phyloP scores from a whole-genome alignment of 768 basidiomycete species.

The Pleurotus tuber-regium region DNA sequence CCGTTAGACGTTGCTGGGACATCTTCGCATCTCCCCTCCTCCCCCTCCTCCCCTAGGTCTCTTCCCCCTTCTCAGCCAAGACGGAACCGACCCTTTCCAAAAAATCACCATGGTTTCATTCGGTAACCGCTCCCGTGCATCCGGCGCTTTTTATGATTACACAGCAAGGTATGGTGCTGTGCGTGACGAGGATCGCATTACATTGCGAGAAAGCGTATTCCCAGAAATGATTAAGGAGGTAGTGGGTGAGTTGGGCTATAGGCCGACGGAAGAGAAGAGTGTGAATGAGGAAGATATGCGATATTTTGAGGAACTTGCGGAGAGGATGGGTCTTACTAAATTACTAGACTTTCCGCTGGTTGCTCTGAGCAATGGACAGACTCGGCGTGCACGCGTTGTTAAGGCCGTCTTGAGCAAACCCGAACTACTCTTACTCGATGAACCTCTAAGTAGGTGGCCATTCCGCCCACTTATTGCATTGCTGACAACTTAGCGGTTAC shows the following conservation, averaged over 20 bases:
- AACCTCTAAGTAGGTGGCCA: slow-evolving; percentile 72
- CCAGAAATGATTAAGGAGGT: slow-evolving; percentile 40
- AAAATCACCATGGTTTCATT: slow-evolving; percentile 63
- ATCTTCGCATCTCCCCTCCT: slow-evolving; percentile 65
- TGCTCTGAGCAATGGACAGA: slow-evolving; percentile 91
- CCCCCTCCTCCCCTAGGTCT: slow-evolving; percentile 63
- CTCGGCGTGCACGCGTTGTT: slow-evolving; percentile 78
- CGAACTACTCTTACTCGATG: slow-evolving; percentile 81
- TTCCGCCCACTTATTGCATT: neutral
- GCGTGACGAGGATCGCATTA: slow-evolving; percentile 78
- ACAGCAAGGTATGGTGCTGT: slow-evolving; percentile 90
- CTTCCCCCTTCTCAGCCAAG: slow-evolving; percentile 51
- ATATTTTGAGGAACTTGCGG: slow-evolving; percentile 52
- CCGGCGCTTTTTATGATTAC: slow-evolving; percentile 86
- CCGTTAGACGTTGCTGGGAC: slow-evolving; percentile 64
- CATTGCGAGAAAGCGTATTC: slow-evolving; percentile 71
- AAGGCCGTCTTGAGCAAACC: slow-evolving; percentile 72
- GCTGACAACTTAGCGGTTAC: slow-evolving; percentile 1
- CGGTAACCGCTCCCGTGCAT: slow-evolving; percentile 52
- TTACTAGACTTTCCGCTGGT: slow-evolving; percentile 83
- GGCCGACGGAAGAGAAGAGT: slow-evolving; percentile 17
- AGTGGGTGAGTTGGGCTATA: slow-evolving; percentile 15
- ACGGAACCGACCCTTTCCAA: slow-evolving; percentile 44
- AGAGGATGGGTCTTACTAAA: slow-evolving; percentile 51
- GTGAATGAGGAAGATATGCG: slow-evolving; percentile 24